Percentiles rank a stretch among this genome's conserved stretches.
These are phyloP conservation scores for Wallacemonas rigidus DNA, from an alignment of 208 protist species.

Conservation along the genomic window DNA sequence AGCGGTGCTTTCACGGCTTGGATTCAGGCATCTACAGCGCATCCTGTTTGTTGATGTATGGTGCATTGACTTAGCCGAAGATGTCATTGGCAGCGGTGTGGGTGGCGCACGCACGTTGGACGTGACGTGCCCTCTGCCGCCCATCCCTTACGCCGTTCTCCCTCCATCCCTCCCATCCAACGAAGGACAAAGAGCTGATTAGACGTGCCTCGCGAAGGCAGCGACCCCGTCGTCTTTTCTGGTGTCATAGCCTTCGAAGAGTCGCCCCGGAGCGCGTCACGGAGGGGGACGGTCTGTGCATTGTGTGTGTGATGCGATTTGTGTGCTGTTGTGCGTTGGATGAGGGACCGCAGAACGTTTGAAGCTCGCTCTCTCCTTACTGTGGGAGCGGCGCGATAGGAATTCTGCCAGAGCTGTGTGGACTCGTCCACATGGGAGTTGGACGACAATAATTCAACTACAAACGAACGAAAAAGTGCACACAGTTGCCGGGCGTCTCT, in stretches of 20 bases:
- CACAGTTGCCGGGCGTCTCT: too few species aligned
- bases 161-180: not conserved
- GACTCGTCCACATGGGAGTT: too few species aligned
- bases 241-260: constrained; percentile 67
- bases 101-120: too few species aligned
- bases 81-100: not conserved
- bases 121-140: too few species aligned
- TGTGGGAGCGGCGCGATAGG: constrained; percentile 35
- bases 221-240: constrained; percentile 14
- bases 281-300: too few species aligned
- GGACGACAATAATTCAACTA: too few species aligned
- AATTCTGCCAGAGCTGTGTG: constrained; percentile 34
- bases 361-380: not conserved
- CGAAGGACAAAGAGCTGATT: constrained; percentile 52
- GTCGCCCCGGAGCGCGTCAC: too few species aligned
- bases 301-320: constrained; percentile 19
- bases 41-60: not conserved
- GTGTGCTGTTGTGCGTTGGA: constrained; percentile 17
- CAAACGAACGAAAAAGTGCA: too few species aligned
- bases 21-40: not conserved
- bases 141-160: not conserved
- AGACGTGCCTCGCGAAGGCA: not conserved
- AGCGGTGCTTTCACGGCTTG: not conserved
- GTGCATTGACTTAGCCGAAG: not conserved
- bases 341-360: constrained; percentile 22